Conservation (phyloP, 768 basidiomycete genomes). For the Xerocomus brunneocitrinus region DNA sequence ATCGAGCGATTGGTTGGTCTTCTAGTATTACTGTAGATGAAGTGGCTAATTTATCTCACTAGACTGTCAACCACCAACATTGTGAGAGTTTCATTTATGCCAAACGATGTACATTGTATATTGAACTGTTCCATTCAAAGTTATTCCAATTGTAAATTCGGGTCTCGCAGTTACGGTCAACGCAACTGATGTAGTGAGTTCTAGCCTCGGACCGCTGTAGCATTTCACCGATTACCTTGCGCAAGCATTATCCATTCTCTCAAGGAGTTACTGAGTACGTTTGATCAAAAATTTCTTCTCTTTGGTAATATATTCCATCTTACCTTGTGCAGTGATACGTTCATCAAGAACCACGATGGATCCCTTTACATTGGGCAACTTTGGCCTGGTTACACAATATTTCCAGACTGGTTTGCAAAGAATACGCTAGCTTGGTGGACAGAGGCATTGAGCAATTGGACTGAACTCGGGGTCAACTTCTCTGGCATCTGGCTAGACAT, state of each 20-base stretch:
- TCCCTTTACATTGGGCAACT: conserved; percentile 70
- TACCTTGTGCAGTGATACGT: conserved; percentile 47
- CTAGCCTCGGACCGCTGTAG: neutral
- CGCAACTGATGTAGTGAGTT: conserved; percentile 55
- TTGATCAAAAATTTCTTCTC: neutral
- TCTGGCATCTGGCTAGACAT: conserved; percentile 68
- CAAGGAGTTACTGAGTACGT: conserved; percentile 55
- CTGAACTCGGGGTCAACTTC: conserved; percentile 47
- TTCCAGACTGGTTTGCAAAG: conserved; percentile 58
- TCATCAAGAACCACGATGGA: conserved; percentile 72
- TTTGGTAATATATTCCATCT: neutral
- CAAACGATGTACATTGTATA: neutral
- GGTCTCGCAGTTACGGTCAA: conserved; percentile 56
- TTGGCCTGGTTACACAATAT: conserved; percentile 75
- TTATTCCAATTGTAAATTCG: conserved; percentile 69
- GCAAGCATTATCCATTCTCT: conserved; percentile 65
- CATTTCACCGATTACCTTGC: neutral
- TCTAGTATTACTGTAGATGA: neutral
- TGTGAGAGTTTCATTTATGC: conserved; percentile 14
- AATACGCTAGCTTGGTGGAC: conserved; percentile 58
- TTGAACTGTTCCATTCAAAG: conserved; percentile 27
- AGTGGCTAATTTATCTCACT: conserved; percentile 2
- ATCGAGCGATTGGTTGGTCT: conserved; percentile 51
- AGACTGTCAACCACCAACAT: conserved; percentile 29
- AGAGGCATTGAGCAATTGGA: conserved; percentile 56